phyloP scores from a whole-genome alignment of 176 grass and related monocot genomes.

The Ananas comosus region DNA sequence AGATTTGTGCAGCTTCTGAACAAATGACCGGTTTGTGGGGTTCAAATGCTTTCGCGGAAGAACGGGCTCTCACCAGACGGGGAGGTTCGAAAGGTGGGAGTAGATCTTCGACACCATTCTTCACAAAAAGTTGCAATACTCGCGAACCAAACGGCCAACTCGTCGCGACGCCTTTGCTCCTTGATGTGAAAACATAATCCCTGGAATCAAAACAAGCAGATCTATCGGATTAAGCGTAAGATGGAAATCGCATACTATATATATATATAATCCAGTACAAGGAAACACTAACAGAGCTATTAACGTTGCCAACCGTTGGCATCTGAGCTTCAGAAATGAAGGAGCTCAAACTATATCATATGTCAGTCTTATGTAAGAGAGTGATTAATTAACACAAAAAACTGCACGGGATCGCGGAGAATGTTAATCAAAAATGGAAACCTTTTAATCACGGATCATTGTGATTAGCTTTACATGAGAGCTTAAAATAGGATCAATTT shows the following conservation, averaged over 20 bases:
- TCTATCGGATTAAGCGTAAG: not conserved
- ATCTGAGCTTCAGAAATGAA: not conserved
- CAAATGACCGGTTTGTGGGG: not conserved
- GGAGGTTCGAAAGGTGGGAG: slow-evolving; percentile 24
- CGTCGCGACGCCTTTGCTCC: slow-evolving; percentile 13
- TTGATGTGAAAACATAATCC: slow-evolving; percentile 21
- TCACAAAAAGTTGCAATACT: slow-evolving; percentile 20
- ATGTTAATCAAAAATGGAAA: too few species aligned
- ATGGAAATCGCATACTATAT: not conserved
- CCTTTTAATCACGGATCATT: too few species aligned
- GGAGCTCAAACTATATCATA: not conserved
- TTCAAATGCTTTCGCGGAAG: not conserved
- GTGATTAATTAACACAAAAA: too few species aligned
- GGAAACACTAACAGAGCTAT: not conserved
- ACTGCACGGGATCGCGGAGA: too few species aligned
- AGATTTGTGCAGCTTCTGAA: not conserved
- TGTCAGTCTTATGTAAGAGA: not conserved
- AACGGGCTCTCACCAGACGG: slow-evolving; percentile 4
- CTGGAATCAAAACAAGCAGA: slow-evolving; percentile 15
- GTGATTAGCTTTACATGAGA: too few species aligned
- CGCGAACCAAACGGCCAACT: slow-evolving; percentile 26
- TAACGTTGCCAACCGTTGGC: not conserved
- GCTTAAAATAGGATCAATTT: too few species aligned
- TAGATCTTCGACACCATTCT: slow-evolving; percentile 20
- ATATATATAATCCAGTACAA: not conserved